Evolutionary conservation across 108 stramenopile genomes (phyloP), one percentile per base, ranked within the genome.

Genomic region (Epithemia pelagica): DNA sequence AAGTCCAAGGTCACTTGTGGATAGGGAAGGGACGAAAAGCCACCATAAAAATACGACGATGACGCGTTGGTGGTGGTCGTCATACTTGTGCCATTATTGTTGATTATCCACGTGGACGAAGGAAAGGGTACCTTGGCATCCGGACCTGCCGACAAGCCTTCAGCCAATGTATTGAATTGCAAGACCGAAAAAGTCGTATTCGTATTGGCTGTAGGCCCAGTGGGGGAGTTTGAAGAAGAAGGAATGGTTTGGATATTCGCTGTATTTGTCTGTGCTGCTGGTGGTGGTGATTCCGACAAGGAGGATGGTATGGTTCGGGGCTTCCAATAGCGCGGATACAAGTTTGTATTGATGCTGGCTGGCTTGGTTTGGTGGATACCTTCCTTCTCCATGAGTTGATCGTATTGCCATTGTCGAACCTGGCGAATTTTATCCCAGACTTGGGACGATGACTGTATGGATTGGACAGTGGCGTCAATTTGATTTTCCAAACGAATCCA

Each of bases 141-240:
- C 8, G 78, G 72, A 20, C 77, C 75, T 19, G 74, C 64, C 20
- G 78, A 78, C 0, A 82, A 67, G 15, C 82, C 82, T 65, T 68
- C 56, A 0, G 82, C 82, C 25, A 82, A 64, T 3, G 71, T 54
- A 66, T 82, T 82, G 73, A 82, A 82, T 65, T 75, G 70, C 52
- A 74, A 53, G 0, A 76, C 72, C 1, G 74, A 69, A 65, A 82
- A 82, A 22, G 30, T 2, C 1, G 52, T 51, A 26, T 65, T 53
- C 5, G 54, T 63, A 8, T 1, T 0, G 0, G 52, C 5, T 0
- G 64, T 3, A 29, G 58, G n/a, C n/a, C n/a, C n/a, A n/a, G n/a
- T n/a, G n/a, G n/a, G n/a, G n/a, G n/a, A n/a, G n/a, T n/a, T n/a
- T n/a, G n/a, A n/a, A n/a, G n/a, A n/a, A n/a, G n/a, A n/a, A n/a